Percentiles rank a stretch among this genome's conserved stretches.
phyloP scores from a whole-genome alignment of 2,329 filamentous ascomycete genomes.

The Elsinoe fawcettii region DNA sequence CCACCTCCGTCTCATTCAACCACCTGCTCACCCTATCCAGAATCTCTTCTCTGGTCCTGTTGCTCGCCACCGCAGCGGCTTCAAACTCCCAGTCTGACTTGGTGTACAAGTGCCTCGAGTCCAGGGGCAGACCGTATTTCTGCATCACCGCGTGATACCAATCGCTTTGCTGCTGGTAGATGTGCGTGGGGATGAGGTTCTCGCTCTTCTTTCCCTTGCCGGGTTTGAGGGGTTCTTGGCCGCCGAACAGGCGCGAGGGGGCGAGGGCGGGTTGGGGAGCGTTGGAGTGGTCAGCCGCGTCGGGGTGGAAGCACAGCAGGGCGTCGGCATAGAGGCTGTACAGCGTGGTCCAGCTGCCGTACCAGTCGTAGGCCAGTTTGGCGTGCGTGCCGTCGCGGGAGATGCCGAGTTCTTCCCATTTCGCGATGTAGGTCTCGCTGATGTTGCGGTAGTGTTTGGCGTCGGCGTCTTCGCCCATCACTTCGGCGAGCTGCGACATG shows the following conservation, averaged over 20 bases:
- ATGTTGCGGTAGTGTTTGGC: conserved; percentile 53
- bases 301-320: conserved; percentile 69
- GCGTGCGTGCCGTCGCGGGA: conserved; percentile 62
- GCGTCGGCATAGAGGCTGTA: conserved; percentile 81
- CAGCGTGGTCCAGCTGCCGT: conserved; percentile 73
- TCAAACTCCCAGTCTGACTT: conserved; percentile 93
- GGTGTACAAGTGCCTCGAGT: conserved; percentile 73
- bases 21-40: conserved; percentile 66
- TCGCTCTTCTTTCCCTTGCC: conserved; percentile 20
- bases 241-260: conserved; percentile 1
- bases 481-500: conserved; percentile 61
- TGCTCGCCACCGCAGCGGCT: conserved; percentile 68
- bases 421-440: conserved; percentile 57
- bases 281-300: conserved; percentile 27
- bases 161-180: conserved; percentile 71
- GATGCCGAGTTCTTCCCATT: conserved; percentile 65
- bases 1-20: conserved; percentile 74
- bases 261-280: conserved; percentile 27
- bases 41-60: conserved; percentile 61
- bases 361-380: conserved; percentile 72
- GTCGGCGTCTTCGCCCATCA: conserved; percentile 52
- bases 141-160: conserved; percentile 77
- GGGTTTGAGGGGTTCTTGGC: conserved; percentile 24
- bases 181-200: conserved; percentile 60
- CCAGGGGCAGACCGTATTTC: conserved; percentile 73